phyloP scores from a whole-genome alignment of 129 eudicot species.

The Saussurea involucrata region DNA sequence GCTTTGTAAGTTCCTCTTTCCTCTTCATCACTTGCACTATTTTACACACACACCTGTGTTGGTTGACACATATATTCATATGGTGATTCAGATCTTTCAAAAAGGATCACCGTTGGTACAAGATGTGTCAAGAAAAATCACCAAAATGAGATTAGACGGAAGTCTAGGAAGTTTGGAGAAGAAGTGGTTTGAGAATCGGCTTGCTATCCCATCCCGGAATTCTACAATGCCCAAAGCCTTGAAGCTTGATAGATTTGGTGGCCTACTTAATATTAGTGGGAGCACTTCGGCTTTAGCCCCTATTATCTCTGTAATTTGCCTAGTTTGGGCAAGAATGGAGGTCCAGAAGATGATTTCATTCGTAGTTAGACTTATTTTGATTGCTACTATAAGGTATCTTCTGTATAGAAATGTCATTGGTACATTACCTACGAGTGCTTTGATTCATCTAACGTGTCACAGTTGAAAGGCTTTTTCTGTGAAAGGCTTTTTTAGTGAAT shows the following conservation, averaged over 20 bases:
- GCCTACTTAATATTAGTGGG: slow-evolving; percentile 28
- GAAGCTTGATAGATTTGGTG: slow-evolving; percentile 20
- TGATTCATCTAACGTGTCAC: background rate
- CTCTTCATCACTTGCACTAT: too few relatives aligned
- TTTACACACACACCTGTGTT: background rate
- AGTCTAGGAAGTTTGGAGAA: slow-evolving; percentile 24
- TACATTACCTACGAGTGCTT: background rate
- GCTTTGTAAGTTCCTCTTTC: too few relatives aligned
- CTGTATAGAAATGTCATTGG: background rate
- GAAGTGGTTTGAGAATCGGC: slow-evolving; percentile 15
- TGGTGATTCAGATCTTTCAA: slow-evolving; percentile 21
- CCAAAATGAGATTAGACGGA: slow-evolving; percentile 29
- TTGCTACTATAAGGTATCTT: slow-evolving; percentile 11
- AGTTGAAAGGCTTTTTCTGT: too few relatives aligned
- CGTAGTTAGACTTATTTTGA: background rate
- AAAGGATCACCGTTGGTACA: slow-evolving; percentile 38
- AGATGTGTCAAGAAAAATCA: slow-evolving; percentile 38
- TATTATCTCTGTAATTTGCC: background rate
- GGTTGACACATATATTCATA: background rate
- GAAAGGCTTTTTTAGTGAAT: too few relatives aligned
- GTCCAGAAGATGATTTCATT: slow-evolving; percentile 7
- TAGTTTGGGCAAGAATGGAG: slow-evolving; percentile 10
- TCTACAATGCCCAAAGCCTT: slow-evolving; percentile 7
- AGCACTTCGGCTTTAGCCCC: slow-evolving; percentile 15
- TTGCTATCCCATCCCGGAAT: background rate